Percentiles rank a stretch among this genome's conserved stretches.
Evolutionary conservation across 352 stramenopile genomes (phyloP).

Genomic region (Phytophthora rubi): DNA sequence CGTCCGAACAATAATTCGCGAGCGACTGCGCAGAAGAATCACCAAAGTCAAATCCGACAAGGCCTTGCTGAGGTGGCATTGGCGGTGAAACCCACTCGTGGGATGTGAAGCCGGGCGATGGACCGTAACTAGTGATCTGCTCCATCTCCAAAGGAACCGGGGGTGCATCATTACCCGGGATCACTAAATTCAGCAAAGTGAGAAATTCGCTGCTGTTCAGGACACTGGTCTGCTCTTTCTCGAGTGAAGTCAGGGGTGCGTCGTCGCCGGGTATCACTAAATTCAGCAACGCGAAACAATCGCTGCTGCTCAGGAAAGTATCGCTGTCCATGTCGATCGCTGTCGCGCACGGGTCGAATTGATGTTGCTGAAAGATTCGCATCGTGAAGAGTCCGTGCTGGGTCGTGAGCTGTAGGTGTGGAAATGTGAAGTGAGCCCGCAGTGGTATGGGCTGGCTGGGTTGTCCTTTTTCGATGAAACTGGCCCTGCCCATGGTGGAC

Average conservation of each 20-base stretch:
- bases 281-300: slow-evolving; percentile 29
- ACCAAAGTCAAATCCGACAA: not conserved
- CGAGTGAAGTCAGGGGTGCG: slow-evolving; percentile 1
- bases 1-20: not conserved
- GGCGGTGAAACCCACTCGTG: not conserved
- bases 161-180: slow-evolving; percentile 12
- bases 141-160: slow-evolving; percentile 11
- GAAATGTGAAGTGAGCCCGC: slow-evolving; percentile 36
- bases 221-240: slow-evolving; percentile 8
- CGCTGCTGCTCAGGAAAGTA: slow-evolving; percentile 7
- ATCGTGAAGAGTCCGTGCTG: slow-evolving; percentile 18
- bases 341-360: slow-evolving; percentile 1
- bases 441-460: slow-evolving; percentile 3
- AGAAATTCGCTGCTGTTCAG: slow-evolving; percentile 18
- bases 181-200: slow-evolving; percentile 33
- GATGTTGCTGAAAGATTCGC: slow-evolving; percentile 21
- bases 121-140: not conserved
- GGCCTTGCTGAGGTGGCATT: not conserved
- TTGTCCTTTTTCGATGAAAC: slow-evolving; percentile 8
- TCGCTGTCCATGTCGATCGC: not conserved
- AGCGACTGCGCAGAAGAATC: not conserved
- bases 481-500: slow-evolving; percentile 2
- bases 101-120: not conserved
- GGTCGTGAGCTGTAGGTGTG: slow-evolving; percentile 19
- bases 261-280: slow-evolving; percentile 31